Evolutionary conservation across 2,329 filamentous ascomycete species (phyloP), one percentile per base, ranked within the genome.

Genomic region (Fusarium sp.): DNA sequence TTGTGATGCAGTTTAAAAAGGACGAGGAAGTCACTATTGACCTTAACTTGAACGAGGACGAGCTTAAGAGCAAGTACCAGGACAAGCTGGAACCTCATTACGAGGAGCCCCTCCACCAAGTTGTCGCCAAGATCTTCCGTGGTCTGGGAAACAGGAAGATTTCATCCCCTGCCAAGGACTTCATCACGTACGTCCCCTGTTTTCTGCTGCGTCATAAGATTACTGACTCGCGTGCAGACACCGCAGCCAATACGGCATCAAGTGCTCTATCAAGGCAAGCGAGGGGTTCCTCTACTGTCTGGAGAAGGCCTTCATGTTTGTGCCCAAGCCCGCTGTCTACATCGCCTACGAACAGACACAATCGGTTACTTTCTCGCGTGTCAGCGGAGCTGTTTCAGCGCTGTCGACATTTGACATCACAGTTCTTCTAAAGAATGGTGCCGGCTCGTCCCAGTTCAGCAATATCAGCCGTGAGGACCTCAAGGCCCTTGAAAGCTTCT

Each of bases 181-280:
- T 99, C 84, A 89, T 92, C 81, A 97, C 91, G 87, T 91, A 83
- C 64, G 85, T 83, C 28, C 44, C 32, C 26, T 48, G 39, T 68
- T 48, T 44, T 58, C 17, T 65, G 35, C 59, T 30, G 28, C n/a
- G 39, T 63, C 15, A 45, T 69, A 56, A 8, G 28, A 22, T n/a
- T 36, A 82, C 81, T 84, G 72, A 84, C 74, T 30, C 28, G 5
- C 26, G 44, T 30, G 12, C 58, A 90, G 93, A 76, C 96, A 98
- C 84, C 95, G 98, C 81, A 91, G 93, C 79, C 95, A 98, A 83
- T 94, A 92, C 76, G 96, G 96, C 66, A 97, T 99, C 84, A 99
- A 99, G 85, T 99, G 96, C 84, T 97, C 95, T n/a, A 98, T 99
- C 90, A 99, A 99, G 85, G 97, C 97, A 61, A 98, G 97, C 83